phyloP scores from a whole-genome alignment of 257 asterid species.

The Salvia rosmarinus region DNA sequence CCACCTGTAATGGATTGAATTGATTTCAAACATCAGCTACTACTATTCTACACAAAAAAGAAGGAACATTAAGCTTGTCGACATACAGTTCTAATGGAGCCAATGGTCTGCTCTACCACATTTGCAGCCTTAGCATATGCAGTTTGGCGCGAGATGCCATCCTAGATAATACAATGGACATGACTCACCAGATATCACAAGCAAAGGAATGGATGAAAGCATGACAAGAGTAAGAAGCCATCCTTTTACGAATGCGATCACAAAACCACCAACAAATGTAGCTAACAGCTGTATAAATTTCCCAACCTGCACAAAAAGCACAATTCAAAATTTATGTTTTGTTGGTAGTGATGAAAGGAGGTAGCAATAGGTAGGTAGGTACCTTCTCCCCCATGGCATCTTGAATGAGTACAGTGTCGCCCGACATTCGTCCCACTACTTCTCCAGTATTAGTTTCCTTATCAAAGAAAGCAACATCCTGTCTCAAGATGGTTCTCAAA shows the following conservation, averaged over 20 bases:
- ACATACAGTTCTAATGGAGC: constrained; percentile 57
- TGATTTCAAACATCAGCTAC: no score
- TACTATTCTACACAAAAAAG: no score
- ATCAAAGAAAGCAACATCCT: constrained; percentile 75
- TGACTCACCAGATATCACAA: constrained; percentile 46
- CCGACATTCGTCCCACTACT: constrained; percentile 63
- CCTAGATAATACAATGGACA: constrained; percentile 40
- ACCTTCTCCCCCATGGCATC: constrained; percentile 85
- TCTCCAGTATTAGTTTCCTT: constrained; percentile 65
- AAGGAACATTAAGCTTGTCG: no score
- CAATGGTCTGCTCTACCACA: constrained; percentile 57
- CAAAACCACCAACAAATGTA: constrained; percentile 60
- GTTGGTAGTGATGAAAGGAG: no score
- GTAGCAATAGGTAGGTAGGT: no score
- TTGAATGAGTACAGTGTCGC: constrained; percentile 68
- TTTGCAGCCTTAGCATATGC: constrained; percentile 59
- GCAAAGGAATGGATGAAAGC: constrained; percentile 50
- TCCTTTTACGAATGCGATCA: constrained; percentile 54
- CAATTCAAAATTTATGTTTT: no score
- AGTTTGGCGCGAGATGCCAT: constrained; percentile 50
- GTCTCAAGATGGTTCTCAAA: constrained; percentile 56
- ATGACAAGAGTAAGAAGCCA: constrained; percentile 64
- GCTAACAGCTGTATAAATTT: constrained; percentile 50
- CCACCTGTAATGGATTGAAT: constrained; percentile 52
- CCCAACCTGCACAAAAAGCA: no score